Percentiles rank a stretch among this genome's conserved stretches.
phyloP scores from a whole-genome alignment of 768 basidiomycete genomes.

The Tricholoma flavovirens region DNA sequence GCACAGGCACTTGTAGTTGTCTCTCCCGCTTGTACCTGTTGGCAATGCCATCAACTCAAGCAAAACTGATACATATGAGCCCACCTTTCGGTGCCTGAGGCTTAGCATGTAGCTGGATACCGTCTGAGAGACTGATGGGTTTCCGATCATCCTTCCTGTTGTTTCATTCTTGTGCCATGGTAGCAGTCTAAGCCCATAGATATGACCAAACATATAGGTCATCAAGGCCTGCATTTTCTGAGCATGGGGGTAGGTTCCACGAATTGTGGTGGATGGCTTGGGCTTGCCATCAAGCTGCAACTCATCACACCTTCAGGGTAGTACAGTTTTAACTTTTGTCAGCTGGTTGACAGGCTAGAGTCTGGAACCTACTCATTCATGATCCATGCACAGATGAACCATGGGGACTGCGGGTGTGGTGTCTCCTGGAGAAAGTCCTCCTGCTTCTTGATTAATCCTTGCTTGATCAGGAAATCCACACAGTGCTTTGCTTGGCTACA shows the following conservation, averaged over 20 bases:
- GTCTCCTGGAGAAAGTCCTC: background rate
- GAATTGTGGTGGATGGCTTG: slow-evolving; percentile 5
- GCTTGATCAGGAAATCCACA: background rate
- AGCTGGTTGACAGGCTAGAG: no score
- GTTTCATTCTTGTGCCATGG: slow-evolving; percentile 24
- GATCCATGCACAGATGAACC: slow-evolving; percentile 14
- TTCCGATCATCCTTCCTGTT: slow-evolving; percentile 20
- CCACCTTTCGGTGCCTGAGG: slow-evolving; percentile 3
- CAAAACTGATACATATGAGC: background rate
- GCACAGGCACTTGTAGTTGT: slow-evolving; percentile 22
- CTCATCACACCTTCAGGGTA: slow-evolving; percentile 14
- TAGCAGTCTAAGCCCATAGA: slow-evolving; percentile 17
- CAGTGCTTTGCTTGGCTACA: background rate
- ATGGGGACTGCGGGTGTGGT: slow-evolving; percentile 6
- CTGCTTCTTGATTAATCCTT: background rate
- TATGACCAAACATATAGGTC: slow-evolving; percentile 16
- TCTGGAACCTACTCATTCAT: slow-evolving; percentile 11
- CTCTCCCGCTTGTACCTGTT: slow-evolving; percentile 25
- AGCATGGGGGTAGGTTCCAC: slow-evolving; percentile 15
- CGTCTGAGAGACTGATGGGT: slow-evolving; percentile 22
- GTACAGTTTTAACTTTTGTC: no score
- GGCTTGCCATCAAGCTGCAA: slow-evolving; percentile 5
- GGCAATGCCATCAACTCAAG: slow-evolving; percentile 1
- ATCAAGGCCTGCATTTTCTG: slow-evolving; percentile 20
- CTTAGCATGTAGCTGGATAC: slow-evolving; percentile 26